Conservation (phyloP, 139 green algal genomes). For the Chlorella sp. region DNA sequence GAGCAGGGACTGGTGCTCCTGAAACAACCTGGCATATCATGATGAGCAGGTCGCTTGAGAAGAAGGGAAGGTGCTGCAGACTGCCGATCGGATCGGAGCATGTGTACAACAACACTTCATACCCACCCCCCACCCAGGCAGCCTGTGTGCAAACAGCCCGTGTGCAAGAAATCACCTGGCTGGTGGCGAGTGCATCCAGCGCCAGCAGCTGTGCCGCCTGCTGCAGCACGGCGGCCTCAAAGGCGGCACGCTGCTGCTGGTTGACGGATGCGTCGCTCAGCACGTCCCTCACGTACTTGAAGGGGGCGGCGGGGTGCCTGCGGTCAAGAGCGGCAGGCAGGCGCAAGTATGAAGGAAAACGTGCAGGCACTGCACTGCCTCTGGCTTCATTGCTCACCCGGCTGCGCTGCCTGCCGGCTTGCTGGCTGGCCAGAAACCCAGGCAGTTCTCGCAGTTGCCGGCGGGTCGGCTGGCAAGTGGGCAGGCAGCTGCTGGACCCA, state of each 20-base stretch:
- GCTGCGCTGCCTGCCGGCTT: too few relatives aligned
- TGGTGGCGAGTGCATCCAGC: slow-evolving; percentile 9
- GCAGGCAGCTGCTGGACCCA: background rate
- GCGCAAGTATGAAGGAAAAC: background rate
- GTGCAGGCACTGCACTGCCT: background rate
- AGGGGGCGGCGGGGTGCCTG: slow-evolving; percentile 34
- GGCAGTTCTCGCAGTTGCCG: background rate
- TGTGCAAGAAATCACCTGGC: slow-evolving; percentile 10
- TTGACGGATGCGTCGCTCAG: slow-evolving; percentile 9
- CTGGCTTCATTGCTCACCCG: too few relatives aligned
- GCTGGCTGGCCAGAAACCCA: too few relatives aligned
- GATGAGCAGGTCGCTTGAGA: too few relatives aligned
- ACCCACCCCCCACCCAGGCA: too few relatives aligned
- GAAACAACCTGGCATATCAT: too few relatives aligned
- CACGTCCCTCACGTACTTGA: slow-evolving; percentile 55
- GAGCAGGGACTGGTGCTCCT: background rate
- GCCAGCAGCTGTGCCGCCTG: slow-evolving; percentile 21
- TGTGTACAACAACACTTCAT: too few relatives aligned
- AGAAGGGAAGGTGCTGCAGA: too few relatives aligned
- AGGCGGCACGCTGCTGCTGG: background rate
- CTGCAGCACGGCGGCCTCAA: slow-evolving; percentile 1
- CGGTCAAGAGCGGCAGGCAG: background rate
- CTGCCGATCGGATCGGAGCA: too few relatives aligned
- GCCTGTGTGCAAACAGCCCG: background rate
- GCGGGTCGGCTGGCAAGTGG: background rate